These are phyloP conservation scores for Fraxinus platypoda DNA, from an alignment of 305 asterid genomes.

Conservation along the genomic window DNA sequence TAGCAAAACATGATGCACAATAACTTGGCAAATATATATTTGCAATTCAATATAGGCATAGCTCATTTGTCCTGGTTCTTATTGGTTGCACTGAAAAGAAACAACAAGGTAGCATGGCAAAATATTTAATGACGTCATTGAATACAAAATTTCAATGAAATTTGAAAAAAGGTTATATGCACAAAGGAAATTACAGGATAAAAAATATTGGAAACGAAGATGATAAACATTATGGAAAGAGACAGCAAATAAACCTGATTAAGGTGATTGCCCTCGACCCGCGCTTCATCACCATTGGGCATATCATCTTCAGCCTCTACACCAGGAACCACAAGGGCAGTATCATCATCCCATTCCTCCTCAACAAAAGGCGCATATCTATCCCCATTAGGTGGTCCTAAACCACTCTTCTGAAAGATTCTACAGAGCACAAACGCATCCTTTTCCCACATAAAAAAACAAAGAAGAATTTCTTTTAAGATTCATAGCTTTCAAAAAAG, in stretches of 20 bases:
- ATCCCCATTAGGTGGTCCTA: slow-evolving; percentile 84
- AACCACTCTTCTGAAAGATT: slow-evolving; percentile 43
- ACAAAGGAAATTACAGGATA: neutral
- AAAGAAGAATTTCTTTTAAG: slow-evolving; percentile 19
- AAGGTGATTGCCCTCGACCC: slow-evolving; percentile 29
- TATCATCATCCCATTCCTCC: slow-evolving; percentile 67
- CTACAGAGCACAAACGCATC: slow-evolving; percentile 93
- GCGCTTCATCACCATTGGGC: slow-evolving; percentile 36
- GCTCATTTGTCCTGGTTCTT: neutral
- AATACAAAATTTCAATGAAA: neutral
- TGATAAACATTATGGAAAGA: neutral
- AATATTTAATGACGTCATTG: neutral
- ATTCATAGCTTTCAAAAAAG: slow-evolving; percentile 19
- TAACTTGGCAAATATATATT: neutral
- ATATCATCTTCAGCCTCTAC: slow-evolving; percentile 23
- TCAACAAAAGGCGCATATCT: slow-evolving; percentile 86
- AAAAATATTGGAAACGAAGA: neutral
- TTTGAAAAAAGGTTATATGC: neutral
- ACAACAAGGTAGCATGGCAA: neutral
- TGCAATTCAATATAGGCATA: neutral
- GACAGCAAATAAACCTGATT: slow-evolving; percentile 51
- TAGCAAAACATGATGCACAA: neutral
- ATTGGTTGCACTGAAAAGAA: neutral
- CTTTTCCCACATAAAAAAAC: slow-evolving; percentile 49
- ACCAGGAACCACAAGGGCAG: slow-evolving; percentile 42